Evolutionary conservation across 2,329 filamentous ascomycete genomes (phyloP), one percentile per base, ranked within the genome.

Genomic region (Fusarium mangiferae): DNA sequence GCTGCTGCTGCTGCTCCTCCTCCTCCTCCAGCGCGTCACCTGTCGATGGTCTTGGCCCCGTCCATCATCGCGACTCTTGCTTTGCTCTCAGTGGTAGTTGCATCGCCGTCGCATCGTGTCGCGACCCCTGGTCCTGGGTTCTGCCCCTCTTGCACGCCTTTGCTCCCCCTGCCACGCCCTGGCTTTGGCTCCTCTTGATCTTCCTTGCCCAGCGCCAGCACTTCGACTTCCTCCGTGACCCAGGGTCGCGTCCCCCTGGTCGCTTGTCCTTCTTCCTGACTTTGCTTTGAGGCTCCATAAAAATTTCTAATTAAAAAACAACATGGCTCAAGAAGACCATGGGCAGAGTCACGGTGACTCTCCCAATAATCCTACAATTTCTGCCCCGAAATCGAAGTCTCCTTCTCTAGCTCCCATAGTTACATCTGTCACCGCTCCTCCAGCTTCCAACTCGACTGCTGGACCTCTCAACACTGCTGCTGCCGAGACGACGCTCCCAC

Each of bases 221-320:
- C 54, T 57, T 68, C 66, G 68, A 65, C 66, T 67, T 76, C 56
- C 72, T 77, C 73, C 73, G 75, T 77, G 72, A 72, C 71, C 79
- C 76, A 77, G 79, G 79, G 79, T 80, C 76, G 75, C 72, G 61
- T 78, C 77, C 72, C 76, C 75, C 77, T 70, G 75, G 74, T 77
- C 75, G 62, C 72, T 65, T 76, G 70, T 75, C 72, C 68, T 77
- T 75, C 70, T 78, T 80, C 77, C 77, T 76, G 75, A 76, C 80
- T 80, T 80, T 76, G 72, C 73, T 77, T 76, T 73, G 71, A 70
- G 78, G 80, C 80, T 81, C 80, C 81, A 82, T 82, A 81, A 82
- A 80, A 80, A 73, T 77, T 80, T 78, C 75, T 79, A 80, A 80
- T 81, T 80, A 80, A 80, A 81, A 68, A 79, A 75, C 77, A 79